Percentiles rank a stretch among this genome's conserved stretches.
Evolutionary conservation across 768 basidiomycete species (phyloP).

Genomic region (Hericium rajendrae): DNA sequence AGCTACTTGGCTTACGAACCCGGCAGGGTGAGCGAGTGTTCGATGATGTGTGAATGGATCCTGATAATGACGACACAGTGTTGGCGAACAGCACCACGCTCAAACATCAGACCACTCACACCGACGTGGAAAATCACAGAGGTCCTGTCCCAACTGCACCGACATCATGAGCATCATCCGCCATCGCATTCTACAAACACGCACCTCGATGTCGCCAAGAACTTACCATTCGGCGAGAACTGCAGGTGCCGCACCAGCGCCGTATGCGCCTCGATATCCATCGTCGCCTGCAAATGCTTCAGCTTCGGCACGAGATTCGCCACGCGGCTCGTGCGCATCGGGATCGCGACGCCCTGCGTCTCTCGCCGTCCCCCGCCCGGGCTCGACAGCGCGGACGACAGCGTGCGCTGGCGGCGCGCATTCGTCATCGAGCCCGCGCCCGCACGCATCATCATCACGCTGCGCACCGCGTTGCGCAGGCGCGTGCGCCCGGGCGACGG

Average conservation of each 20-base stretch:
- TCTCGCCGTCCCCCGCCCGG: slow-evolving; percentile 10
- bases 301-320: slow-evolving; percentile 47
- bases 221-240: slow-evolving; percentile 70
- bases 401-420: slow-evolving; percentile 15
- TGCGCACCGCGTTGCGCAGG: slow-evolving; percentile 34
- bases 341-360: slow-evolving; percentile 17
- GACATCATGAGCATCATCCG: slow-evolving; percentile 2
- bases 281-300: slow-evolving; percentile 40
- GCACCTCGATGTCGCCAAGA: slow-evolving; percentile 63
- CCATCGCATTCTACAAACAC: background rate
- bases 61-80: slow-evolving; percentile 20
- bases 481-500: slow-evolving; percentile 23
- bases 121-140: slow-evolving; percentile 57
- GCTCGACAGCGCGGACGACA: slow-evolving; percentile 18
- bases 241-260: slow-evolving; percentile 65
- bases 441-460: slow-evolving; percentile 33
- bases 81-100: background rate
- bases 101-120: slow-evolving; percentile 27
- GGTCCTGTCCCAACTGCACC: slow-evolving; percentile 57
- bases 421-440: slow-evolving; percentile 22
- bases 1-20: slow-evolving; percentile 71
- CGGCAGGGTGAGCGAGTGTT: slow-evolving; percentile 54
- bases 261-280: slow-evolving; percentile 54
- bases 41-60: slow-evolving; percentile 51
- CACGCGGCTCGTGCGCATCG: slow-evolving; percentile 42